A percentile compares a stretch with the other conserved stretches of the same genome.
Evolutionary conservation across 1,139 yeast species (phyloP).

Genomic region (Diutina ranongensis): DNA sequence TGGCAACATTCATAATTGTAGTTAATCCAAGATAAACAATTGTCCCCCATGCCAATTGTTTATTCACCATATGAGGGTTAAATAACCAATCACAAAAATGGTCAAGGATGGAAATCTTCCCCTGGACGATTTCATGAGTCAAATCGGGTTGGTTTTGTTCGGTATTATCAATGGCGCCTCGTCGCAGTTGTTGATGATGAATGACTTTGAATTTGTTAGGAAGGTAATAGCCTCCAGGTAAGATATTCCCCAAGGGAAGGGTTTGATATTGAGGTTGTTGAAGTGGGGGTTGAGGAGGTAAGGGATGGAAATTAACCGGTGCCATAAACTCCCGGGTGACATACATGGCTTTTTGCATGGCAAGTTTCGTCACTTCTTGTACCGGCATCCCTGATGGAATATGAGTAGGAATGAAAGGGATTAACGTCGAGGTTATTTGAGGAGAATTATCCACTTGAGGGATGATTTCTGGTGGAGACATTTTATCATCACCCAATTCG

Average conservation of each 20-base stretch:
- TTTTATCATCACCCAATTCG: neutral
- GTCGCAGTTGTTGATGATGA: no score
- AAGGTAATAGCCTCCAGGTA: slow-evolving; percentile 4
- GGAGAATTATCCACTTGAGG: neutral
- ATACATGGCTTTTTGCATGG: neutral
- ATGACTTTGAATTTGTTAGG: neutral
- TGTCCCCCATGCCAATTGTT: neutral
- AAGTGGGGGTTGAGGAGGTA: neutral
- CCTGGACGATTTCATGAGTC: neutral
- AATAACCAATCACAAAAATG: neutral
- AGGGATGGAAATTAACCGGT: neutral
- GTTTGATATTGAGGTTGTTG: no score
- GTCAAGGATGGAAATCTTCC: neutral
- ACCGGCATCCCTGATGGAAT: no score
- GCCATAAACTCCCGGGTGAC: neutral
- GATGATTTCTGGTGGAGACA: neutral
- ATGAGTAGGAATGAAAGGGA: neutral
- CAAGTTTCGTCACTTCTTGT: neutral
- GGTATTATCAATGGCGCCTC: no score
- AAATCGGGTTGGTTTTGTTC: neutral
- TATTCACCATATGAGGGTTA: no score
- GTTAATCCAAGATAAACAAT: neutral
- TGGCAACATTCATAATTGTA: neutral
- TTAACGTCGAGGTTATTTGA: neutral
- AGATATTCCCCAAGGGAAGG: neutral